Evolutionary conservation across 1,284 basidiomycete genomes (phyloP).

Genomic region (Albatrellus sp.): DNA sequence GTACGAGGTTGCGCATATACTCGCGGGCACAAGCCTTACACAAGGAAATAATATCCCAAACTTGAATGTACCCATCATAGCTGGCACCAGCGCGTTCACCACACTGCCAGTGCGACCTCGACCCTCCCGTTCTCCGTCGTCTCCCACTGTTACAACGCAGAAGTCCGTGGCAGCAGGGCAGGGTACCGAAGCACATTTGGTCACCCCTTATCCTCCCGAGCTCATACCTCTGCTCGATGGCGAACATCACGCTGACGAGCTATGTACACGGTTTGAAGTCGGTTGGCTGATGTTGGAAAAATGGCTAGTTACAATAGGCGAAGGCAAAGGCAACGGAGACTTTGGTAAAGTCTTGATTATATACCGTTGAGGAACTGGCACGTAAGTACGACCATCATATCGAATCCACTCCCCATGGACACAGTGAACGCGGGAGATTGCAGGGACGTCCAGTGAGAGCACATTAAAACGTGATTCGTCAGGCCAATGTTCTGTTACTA

Average conservation of each 20-base stretch:
- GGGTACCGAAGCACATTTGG: slow-evolving; percentile 7
- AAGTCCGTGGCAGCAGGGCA: not conserved
- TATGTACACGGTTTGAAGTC: slow-evolving; percentile 72
- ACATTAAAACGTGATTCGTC: slow-evolving; percentile 12
- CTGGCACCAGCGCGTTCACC: slow-evolving; percentile 10
- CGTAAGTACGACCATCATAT: too few species aligned
- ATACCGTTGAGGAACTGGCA: slow-evolving; percentile 20
- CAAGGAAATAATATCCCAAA: slow-evolving; percentile 7
- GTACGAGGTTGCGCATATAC: slow-evolving; percentile 9
- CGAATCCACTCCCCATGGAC: too few species aligned
- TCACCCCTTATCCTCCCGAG: slow-evolving; percentile 34
- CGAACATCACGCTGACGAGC: slow-evolving; percentile 84
- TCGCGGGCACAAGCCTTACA: not conserved
- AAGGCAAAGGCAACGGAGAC: slow-evolving; percentile 34
- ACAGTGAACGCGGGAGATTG: too few species aligned
- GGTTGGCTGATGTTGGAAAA: slow-evolving; percentile 76
- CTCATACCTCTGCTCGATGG: slow-evolving; percentile 66
- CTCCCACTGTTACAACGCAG: slow-evolving; percentile 19
- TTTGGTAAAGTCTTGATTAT: slow-evolving; percentile 40
- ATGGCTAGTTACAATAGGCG: slow-evolving; percentile 59
- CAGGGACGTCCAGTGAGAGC: not conserved
- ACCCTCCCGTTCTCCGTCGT: slow-evolving; percentile 30
- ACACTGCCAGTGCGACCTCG: slow-evolving; percentile 29
- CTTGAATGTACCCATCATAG: slow-evolving; percentile 11
- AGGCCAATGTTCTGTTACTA: slow-evolving; percentile 61